Base-by-base conservation (phyloP, 23 red algal genomes). In the Gracilaria vermiculophylla region DNA sequence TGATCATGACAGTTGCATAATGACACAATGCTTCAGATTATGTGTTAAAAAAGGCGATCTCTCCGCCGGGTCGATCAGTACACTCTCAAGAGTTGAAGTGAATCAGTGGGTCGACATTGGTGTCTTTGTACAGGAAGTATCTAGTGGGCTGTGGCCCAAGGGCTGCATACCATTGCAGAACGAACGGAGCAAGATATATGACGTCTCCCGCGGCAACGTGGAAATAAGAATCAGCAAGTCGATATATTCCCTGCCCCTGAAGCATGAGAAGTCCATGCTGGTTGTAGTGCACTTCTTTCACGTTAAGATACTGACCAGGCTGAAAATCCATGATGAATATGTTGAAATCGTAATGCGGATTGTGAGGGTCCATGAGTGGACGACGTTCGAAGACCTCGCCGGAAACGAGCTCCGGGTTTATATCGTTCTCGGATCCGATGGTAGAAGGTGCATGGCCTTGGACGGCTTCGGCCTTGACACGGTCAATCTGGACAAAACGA, bases 61-160 rank as follows among this genome's bases (percentile, higher is more conserved):
- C n/a, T n/a, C n/a, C n/a, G n/a, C n/a, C n/a, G n/a, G n/a, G n/a
- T n/a, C n/a, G n/a, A n/a, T n/a, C n/a, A n/a, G n/a, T n/a, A n/a
- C n/a, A n/a, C n/a, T 47, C 12, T 47, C 43, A 47, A 8, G 43
- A 5, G 43, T 12, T 47, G 5, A 47, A 47, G 28, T 64, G 58
- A 32, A 47, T 31, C 54, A 88, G 54, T 13, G 92, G 92, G 69
- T 94, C 75, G 24, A 66, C 72, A 53, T 87, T 80, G 58, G 72
- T 80, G 62, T 94, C 92, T 75, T 94, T 94, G 83, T 94, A 94
- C 31, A 94, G 44, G 33, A 87, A 77, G 53, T 94, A 94, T 37
- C 92, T 69, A 8, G 92, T 53, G 11, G 9, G 54, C 45, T 57
- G 43, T 3, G 35, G 24, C 32, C 92, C 92, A n/a, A 94, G 69